Base-by-base conservation (phyloP, 345 rosid species). In the Microthlaspi erraticum region DNA sequence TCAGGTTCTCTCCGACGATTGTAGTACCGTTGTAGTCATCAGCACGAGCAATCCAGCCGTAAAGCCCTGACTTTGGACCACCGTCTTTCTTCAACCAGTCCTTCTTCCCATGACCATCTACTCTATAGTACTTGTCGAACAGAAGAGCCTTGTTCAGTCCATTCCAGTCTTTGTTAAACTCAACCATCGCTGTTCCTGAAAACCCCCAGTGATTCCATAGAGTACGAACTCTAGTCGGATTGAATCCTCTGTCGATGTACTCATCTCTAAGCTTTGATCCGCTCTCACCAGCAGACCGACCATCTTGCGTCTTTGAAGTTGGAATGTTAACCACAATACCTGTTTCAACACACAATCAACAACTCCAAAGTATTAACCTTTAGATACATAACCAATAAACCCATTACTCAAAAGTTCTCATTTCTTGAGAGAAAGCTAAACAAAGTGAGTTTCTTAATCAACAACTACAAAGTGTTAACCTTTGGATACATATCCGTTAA, bases 221-320 rank as follows among this genome's bases (percentile, higher is more conserved):
- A 0, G 99, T 86, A 64, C 75, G 83, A 66, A 94, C 99, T 61
- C 98, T 88, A 11, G 44, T 79, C 7, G 99, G 95, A 68, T 89
- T 89, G 68, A 94, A 94, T 54, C 99, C 99, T 86, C 92, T 81
- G 45, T 67, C 72, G 10, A 52, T 91, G 61, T 86, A 78, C 83
- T 88, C 98, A 78, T 94, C 93, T 74, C 98, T 89, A 34, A 89
- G 76, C 84, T 89, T 94, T 5, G 97, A 84, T 64, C 99, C 99
- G 64, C 98, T 91, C 53, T 77, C 90, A 31, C 99, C 99, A 0
- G 84, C 93, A 55, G 57, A 64, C 33, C 93, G 83, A 37, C 99
- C 96, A 51, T 87, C 84, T 17, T 64, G 78, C 23, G 81, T 63
- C 85, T 69, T 84, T 38, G 57, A 79, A 34, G 93, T 89, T 61